A percentile compares a stretch with the other conserved stretches of the same genome.
Evolutionary conservation across 345 rosid species (phyloP).

Genomic region (Psidium friedrichsthalianum): DNA sequence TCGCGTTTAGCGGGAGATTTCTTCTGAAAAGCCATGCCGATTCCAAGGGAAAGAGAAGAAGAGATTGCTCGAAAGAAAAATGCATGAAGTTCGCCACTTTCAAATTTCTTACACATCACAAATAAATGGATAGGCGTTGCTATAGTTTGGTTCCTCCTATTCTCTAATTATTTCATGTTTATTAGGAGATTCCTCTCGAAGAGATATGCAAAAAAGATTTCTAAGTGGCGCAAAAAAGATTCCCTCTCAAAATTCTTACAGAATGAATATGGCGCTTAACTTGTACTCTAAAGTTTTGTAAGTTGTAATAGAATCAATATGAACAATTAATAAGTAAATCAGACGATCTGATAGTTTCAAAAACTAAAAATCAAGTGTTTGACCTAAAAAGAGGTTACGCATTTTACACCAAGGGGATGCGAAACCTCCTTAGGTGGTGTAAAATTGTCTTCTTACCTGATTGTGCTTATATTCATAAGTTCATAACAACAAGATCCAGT

Average conservation of each 20-base stretch:
- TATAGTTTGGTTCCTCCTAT: not conserved
- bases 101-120: not conserved
- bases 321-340: too few relatives aligned
- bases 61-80: not conserved
- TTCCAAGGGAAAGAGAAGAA: not conserved
- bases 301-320: too few relatives aligned
- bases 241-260: not conserved
- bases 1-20: not conserved
- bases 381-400: not conserved
- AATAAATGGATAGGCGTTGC: not conserved
- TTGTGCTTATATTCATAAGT: not conserved
- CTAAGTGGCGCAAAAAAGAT: not conserved
- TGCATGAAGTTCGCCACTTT: not conserved
- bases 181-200: not conserved
- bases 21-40: not conserved
- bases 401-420: not conserved
- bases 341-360: not conserved
- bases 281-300: too few relatives aligned
- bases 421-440: not conserved
- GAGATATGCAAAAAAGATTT: not conserved
- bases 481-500: not conserved
- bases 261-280: not conserved
- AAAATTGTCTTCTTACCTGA: not conserved
- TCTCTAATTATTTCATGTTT: not conserved
- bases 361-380: slow-evolving; percentile 3